Evolutionary conservation across 2,329 filamentous ascomycete species (phyloP).

Genomic region (Hypocreales sp.): DNA sequence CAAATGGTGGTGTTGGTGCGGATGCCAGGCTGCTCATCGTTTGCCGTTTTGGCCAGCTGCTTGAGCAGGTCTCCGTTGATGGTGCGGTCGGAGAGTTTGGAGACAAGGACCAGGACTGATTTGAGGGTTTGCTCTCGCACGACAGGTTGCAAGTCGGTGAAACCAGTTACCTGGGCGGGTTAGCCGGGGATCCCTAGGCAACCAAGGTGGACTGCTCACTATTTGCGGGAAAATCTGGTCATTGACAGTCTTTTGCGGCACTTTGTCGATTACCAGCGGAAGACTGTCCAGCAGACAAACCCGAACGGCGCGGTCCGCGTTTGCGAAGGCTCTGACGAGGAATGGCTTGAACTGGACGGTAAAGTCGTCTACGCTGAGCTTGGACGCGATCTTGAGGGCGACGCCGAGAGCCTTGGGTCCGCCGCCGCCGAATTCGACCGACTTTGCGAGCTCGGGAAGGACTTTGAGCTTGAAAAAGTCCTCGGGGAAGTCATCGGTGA

Average conservation of each 20-base stretch:
- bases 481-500: constrained; percentile 89
- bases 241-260: constrained; percentile 79
- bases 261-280: constrained; percentile 77
- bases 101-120: constrained; percentile 73
- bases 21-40: constrained; percentile 94
- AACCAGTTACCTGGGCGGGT: constrained; percentile 59
- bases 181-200: no score
- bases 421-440: constrained; percentile 94
- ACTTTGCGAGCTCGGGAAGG: constrained; percentile 88
- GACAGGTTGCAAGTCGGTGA: constrained; percentile 79
- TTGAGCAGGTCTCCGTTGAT: constrained; percentile 88
- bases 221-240: constrained; percentile 95
- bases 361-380: constrained; percentile 82
- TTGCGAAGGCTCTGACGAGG: constrained; percentile 72
- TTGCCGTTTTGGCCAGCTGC: constrained; percentile 87
- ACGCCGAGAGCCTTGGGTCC: constrained; percentile 80
- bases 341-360: constrained; percentile 72
- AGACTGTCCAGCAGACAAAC: constrained; percentile 84
- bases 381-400: constrained; percentile 80
- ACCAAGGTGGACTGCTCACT: constrained; percentile 41
- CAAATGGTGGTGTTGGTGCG: constrained; percentile 97
- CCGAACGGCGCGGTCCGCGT: constrained; percentile 80
- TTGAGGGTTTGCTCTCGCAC: constrained; percentile 95
- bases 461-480: constrained; percentile 98
- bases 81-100: constrained; percentile 79